phyloP scores from a whole-genome alignment of 1,139 yeast species.

The Saccharomyces hybrid region DNA sequence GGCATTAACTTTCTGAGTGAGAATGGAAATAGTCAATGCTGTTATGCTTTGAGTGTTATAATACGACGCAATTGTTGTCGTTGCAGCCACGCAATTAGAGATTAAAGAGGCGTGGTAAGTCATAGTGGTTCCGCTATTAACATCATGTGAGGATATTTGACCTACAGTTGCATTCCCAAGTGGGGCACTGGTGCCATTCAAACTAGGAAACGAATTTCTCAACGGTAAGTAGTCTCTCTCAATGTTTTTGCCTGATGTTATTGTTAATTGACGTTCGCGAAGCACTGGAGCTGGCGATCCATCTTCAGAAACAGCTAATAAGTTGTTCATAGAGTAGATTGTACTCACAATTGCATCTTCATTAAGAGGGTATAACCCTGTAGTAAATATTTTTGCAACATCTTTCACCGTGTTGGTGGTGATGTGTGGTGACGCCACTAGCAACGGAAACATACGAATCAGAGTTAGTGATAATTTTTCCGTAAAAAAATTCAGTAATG shows the following conservation, averaged over 20 bases:
- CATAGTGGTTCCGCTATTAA: slow-evolving; percentile 5
- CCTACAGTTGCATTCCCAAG: slow-evolving; percentile 4
- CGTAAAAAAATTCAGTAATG: slow-evolving; percentile 28
- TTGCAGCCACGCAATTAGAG: slow-evolving; percentile 61
- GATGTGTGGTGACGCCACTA: slow-evolving; percentile 28
- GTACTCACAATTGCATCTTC: slow-evolving; percentile 85
- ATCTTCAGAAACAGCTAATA: slow-evolving; percentile 52
- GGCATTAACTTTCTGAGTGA: slow-evolving; percentile 68
- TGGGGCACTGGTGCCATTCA: slow-evolving; percentile 1
- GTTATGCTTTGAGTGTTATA: slow-evolving; percentile 71
- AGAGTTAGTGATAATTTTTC: slow-evolving; percentile 28
- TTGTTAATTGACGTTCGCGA: slow-evolving; percentile 33
- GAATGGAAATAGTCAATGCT: slow-evolving; percentile 72
- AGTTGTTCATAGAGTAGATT: slow-evolving; percentile 73
- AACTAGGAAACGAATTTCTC: neutral
- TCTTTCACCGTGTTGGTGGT: slow-evolving; percentile 24
- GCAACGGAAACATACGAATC: slow-evolving; percentile 28
- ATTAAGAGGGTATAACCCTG: slow-evolving; percentile 38
- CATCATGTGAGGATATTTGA: slow-evolving; percentile 7
- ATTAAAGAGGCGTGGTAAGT: slow-evolving; percentile 27
- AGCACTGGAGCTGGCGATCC: slow-evolving; percentile 30
- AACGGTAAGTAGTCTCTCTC: neutral
- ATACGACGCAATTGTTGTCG: slow-evolving; percentile 60
- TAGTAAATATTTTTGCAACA: slow-evolving; percentile 37
- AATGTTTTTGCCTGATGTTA: slow-evolving; percentile 14